Evolutionary conservation across 768 basidiomycete genomes (phyloP).

Genomic region (Russula earlei): DNA sequence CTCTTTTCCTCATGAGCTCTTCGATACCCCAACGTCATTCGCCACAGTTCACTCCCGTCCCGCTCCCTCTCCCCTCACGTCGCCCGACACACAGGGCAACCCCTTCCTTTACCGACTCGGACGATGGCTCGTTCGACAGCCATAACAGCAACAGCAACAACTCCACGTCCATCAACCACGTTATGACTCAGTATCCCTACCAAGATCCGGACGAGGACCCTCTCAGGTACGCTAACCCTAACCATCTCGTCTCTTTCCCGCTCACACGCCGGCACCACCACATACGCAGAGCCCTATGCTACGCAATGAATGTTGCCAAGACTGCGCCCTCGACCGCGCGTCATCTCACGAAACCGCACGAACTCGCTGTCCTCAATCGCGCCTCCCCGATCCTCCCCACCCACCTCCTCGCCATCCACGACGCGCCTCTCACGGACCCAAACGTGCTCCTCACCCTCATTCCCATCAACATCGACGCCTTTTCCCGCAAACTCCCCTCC

Average conservation of each 20-base stretch:
- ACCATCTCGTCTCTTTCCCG: not conserved
- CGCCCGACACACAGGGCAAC: slow-evolving; percentile 4
- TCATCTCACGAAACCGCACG: slow-evolving; percentile 11
- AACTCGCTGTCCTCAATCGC: slow-evolving; percentile 10
- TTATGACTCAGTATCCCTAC: slow-evolving; percentile 16
- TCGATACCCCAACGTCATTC: slow-evolving; percentile 12
- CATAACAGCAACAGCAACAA: not conserved
- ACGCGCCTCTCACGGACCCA: slow-evolving; percentile 2
- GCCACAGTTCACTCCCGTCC: slow-evolving; percentile 7
- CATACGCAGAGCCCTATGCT: slow-evolving; percentile 1
- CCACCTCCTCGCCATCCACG: slow-evolving; percentile 12
- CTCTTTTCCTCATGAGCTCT: not conserved
- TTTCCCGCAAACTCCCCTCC: slow-evolving; percentile 4
- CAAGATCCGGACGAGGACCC: slow-evolving; percentile 16
- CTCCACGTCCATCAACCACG: not conserved
- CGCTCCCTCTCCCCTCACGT: slow-evolving; percentile 14
- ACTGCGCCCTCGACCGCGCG: slow-evolving; percentile 2
- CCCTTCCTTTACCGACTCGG: slow-evolving; percentile 8
- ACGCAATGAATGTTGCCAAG: slow-evolving; percentile 5
- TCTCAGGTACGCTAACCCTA: not conserved
- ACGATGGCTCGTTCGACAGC: not conserved
- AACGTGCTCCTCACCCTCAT: slow-evolving; percentile 1
- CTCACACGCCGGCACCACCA: not conserved
- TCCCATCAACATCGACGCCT: slow-evolving; percentile 3
- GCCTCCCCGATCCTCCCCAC: slow-evolving; percentile 3